Percentiles rank a stretch among this genome's conserved stretches.
Evolutionary conservation across 2,329 filamentous ascomycete genomes (phyloP).

Genomic region (Aspergillus pseudonomiae): DNA sequence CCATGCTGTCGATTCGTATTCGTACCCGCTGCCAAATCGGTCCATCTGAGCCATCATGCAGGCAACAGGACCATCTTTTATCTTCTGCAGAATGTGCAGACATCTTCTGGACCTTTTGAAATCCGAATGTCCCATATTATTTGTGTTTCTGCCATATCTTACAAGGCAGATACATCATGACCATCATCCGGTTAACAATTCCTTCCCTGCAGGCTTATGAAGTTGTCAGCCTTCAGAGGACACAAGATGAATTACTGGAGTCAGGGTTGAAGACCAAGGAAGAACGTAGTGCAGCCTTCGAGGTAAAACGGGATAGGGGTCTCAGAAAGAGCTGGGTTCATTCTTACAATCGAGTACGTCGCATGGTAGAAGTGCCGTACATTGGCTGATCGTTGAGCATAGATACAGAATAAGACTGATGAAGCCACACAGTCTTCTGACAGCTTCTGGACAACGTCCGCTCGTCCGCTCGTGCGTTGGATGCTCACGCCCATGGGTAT

Average conservation of each 20-base stretch:
- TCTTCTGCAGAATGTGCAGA: not conserved
- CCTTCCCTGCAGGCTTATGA: not conserved
- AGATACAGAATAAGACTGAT: not conserved
- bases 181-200: not conserved
- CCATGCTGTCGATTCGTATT: not conserved
- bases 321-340: not conserved
- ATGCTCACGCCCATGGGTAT: slow-evolving; percentile 75
- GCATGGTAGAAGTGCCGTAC: too few relatives aligned
- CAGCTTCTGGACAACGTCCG: not conserved
- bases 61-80: not conserved
- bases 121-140: not conserved
- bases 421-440: not conserved
- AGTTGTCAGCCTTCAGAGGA: not conserved
- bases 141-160: not conserved
- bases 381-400: not conserved
- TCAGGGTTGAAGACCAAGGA: not conserved
- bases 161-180: not conserved
- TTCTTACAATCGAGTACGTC: not conserved
- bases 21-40: not conserved
- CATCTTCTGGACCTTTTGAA: not conserved
- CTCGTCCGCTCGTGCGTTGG: slow-evolving; percentile 49
- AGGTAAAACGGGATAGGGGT: not conserved
- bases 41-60: not conserved
- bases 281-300: not conserved
- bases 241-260: not conserved